Base-by-base conservation (phyloP, 1,284 basidiomycete species). In the Ganoderma lucidum region DNA sequence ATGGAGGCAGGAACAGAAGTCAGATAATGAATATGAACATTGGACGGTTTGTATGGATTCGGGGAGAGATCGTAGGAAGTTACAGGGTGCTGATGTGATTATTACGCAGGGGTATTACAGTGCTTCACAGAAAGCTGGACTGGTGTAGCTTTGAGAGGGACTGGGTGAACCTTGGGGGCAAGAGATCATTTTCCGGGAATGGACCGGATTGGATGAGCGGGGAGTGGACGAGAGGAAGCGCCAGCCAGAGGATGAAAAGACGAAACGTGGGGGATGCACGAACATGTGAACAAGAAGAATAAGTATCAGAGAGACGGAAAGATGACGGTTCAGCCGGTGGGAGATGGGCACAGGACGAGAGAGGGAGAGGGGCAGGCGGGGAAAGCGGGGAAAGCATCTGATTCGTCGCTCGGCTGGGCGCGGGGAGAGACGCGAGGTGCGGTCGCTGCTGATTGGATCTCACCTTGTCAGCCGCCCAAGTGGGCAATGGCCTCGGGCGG, bases 401-500 rank as follows among this genome's bases (percentile, higher is more conserved):
- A 59, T 59, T 59, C 56, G 56, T 59, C 32, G 35, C 32, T 56
- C 32, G 35, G 63, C 30, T 64, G 53, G 61, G 56, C 45, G 67
- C 39, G 53, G 51, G 30, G 55, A 42, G 48, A 12, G 56, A 39
- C 37, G 35, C 42, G 35, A 23, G 35, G 39, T 17, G 62, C 32
- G 48, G 45, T 41, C 63, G 67, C 23, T 15, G 66, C 63, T 48
- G 62, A 42, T 39, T 55, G 62, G 44, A 63, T 30, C 59, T 28
- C 62, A 42, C 37, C 14, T 30, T 53, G 56, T 23, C 51, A 61
- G 66, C 17, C 64, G 61, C 39, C 23, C 63, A 62, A 56, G 55
- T 51, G 51, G 71, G 71, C 28, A 70, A 67, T 55, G 67, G 69
- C 69, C 71, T 67, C 70, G 69, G 65, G 48, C 37, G 64, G 69